Conservation (phyloP, 1,284 basidiomycete genomes). For the Stereum hirsutum region DNA sequence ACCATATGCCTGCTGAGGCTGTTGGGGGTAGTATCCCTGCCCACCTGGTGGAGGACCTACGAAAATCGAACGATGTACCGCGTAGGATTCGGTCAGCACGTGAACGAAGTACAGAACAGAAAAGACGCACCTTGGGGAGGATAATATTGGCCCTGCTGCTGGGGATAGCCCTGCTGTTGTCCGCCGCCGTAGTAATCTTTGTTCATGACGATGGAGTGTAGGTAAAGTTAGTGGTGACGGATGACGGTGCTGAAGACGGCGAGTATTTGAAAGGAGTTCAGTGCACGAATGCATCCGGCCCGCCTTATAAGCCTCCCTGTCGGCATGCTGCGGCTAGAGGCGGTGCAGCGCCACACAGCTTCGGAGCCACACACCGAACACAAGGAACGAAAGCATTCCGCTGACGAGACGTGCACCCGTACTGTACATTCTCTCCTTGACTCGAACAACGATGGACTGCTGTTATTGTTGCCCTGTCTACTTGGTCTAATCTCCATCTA, state of each 20-base stretch:
- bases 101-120: neutral
- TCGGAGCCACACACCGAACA: no score
- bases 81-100: neutral
- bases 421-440: no score
- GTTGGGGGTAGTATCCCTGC: slow-evolving; percentile 73
- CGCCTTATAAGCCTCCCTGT: slow-evolving; percentile 2
- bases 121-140: slow-evolving; percentile 50
- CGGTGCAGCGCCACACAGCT: no score
- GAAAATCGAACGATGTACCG: slow-evolving; percentile 1
- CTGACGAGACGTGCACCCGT: no score
- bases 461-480: no score
- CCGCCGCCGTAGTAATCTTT: slow-evolving; percentile 61
- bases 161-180: slow-evolving; percentile 22
- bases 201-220: slow-evolving; percentile 40
- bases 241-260: neutral
- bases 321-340: neutral
- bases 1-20: slow-evolving; percentile 64
- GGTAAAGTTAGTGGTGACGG: slow-evolving; percentile 5
- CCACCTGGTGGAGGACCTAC: slow-evolving; percentile 47
- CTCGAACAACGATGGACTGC: no score
- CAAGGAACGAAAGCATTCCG: no score
- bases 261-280: neutral
- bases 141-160: slow-evolving; percentile 40
- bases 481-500: no score
- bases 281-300: no score